phyloP scores from a whole-genome alignment of 805 yeast species.

The Tetrapisispora nanseiensis region DNA sequence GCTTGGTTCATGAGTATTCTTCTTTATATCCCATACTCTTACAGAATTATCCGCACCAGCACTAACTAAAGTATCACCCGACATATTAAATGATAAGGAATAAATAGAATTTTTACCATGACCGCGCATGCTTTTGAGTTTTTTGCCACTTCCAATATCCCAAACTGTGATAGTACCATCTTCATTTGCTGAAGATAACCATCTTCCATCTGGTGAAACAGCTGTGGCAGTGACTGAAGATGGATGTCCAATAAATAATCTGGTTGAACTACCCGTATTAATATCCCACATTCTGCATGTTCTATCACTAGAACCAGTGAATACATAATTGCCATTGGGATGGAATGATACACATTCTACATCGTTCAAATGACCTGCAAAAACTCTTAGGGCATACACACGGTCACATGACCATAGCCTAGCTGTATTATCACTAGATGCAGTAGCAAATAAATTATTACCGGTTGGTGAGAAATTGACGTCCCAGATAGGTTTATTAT shows the following conservation, averaged over 20 bases:
- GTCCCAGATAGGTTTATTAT: conserved; percentile 95
- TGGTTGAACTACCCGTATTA: conserved; percentile 73
- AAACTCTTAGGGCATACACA: conserved; percentile 85
- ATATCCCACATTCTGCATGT: conserved; percentile 98
- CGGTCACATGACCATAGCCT: conserved; percentile 97
- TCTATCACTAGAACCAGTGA: conserved; percentile 91
- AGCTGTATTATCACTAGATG: conserved; percentile 95
- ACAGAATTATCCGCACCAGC: conserved; percentile 90
- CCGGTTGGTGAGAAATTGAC: conserved; percentile 90
- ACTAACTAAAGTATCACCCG: conserved; percentile 81
- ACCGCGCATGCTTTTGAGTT: conserved; percentile 86
- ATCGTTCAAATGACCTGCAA: conserved; percentile 94
- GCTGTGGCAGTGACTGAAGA: conserved; percentile 78
- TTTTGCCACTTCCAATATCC: conserved; percentile 88
- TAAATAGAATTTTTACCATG: conserved; percentile 84
- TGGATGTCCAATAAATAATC: conserved; percentile 86
- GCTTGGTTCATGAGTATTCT: conserved; percentile 70
- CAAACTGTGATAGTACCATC: conserved; percentile 81
- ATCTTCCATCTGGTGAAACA: conserved; percentile 92
- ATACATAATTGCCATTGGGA: conserved; percentile 88
- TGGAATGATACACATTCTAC: conserved; percentile 93
- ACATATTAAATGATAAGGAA: conserved; percentile 73
- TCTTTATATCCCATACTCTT: conserved; percentile 90
- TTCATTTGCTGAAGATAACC: conserved; percentile 93
- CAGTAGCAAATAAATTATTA: conserved; percentile 90